Percentiles rank a stretch among this genome's conserved stretches.
These are phyloP conservation scores for Nicotiana tabacum DNA, from an alignment of 257 asterid genomes.

Conservation along the genomic window DNA sequence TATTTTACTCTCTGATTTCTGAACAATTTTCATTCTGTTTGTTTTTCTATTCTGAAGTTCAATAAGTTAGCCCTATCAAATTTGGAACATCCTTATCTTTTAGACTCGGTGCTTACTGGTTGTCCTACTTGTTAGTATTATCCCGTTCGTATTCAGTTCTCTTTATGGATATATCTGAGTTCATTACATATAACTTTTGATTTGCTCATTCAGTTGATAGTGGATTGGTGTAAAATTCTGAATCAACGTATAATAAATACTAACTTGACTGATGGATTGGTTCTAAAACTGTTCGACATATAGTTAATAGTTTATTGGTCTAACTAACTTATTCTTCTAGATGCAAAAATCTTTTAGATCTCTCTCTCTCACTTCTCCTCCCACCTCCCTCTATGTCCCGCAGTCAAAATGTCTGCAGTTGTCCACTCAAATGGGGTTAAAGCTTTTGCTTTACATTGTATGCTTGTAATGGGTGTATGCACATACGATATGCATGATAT, in stretches of 20 bases:
- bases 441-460: background rate
- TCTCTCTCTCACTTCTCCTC: background rate
- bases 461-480: background rate
- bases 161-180: background rate
- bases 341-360: background rate
- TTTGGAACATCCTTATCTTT: background rate
- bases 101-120: background rate
- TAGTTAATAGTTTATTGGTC: constrained; percentile 7
- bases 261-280: background rate
- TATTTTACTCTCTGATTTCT: background rate
- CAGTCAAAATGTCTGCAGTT: background rate
- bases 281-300: background rate
- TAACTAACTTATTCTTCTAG: background rate
- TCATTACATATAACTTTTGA: background rate
- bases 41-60: background rate
- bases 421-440: background rate
- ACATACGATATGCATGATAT: background rate
- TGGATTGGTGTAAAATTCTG: background rate
- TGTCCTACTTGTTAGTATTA: background rate
- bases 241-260: background rate
- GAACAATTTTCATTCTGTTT: background rate
- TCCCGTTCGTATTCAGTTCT: background rate
- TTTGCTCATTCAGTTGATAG: background rate
- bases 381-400: background rate
- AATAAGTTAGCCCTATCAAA: background rate